Evolutionary conservation across 257 asterid species (phyloP).

Genomic region (Capsicum chinense): DNA sequence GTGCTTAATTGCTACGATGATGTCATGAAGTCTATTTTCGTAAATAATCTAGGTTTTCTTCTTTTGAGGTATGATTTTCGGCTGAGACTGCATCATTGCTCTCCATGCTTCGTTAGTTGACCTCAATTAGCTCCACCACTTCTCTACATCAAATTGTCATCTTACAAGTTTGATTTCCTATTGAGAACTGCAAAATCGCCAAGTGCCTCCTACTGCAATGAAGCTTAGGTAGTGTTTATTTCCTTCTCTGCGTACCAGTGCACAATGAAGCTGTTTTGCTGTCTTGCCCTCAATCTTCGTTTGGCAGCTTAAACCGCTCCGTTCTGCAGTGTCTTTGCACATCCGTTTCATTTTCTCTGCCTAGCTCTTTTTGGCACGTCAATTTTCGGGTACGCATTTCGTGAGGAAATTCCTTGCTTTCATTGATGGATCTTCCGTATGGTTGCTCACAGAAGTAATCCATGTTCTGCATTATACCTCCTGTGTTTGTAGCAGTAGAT

Average conservation of each 20-base stretch:
- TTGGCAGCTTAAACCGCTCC: neutral
- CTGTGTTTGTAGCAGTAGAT: neutral
- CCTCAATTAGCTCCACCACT: constrained; percentile 32
- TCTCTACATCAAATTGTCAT: constrained; percentile 35
- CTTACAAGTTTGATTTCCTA: neutral
- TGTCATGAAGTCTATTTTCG: constrained; percentile 1
- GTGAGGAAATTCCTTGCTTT: neutral
- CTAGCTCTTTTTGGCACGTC: neutral
- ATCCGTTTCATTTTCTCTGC: neutral
- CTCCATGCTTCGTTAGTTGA: constrained; percentile 36
- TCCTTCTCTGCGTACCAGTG: constrained; percentile 23
- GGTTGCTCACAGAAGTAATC: neutral
- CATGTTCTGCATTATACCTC: neutral
- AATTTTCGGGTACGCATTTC: neutral
- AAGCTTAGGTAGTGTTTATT: constrained; percentile 26
- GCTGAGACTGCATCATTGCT: constrained; percentile 44
- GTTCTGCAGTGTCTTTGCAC: neutral
- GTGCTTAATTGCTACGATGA: constrained; percentile 1
- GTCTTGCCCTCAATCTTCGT: constrained; percentile 18
- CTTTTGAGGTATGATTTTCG: constrained; percentile 43
- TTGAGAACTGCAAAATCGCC: constrained; percentile 26
- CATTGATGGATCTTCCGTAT: neutral
- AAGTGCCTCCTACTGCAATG: neutral
- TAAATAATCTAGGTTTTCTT: constrained; percentile 30
- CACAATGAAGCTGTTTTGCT: constrained; percentile 32